Base-by-base conservation (phyloP, 192 early-diverging fungal genomes). In the Phycomyces nitens region DNA sequence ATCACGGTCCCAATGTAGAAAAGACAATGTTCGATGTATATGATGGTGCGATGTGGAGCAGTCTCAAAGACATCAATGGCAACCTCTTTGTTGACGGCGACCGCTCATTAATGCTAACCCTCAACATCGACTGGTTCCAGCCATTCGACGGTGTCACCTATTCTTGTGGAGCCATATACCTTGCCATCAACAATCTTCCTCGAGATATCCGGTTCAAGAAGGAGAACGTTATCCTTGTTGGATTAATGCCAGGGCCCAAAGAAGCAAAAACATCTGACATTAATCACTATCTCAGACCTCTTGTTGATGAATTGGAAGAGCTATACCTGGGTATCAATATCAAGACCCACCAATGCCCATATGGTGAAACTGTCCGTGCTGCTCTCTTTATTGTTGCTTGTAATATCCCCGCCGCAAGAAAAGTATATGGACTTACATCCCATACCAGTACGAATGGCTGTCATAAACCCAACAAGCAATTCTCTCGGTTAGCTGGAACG, bases 151-250 rank as follows among this genome's bases (percentile, higher is more conserved):
- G 18, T 49, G 18, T 14, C 11, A 14, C 12, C 16, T 49, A 49
- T 10, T 49, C 44, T 10, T 14, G 12, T 49, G 44, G 44, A 6
- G 44, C 44, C 18, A 49, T 49, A 16, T 54, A 54, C 7, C 23
- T 54, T 11, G 23, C 53, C 4, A 27, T 26, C 22, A 16, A 54
- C 4, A 54, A 54, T 23, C 22, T 54, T 14, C 53, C 53, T 24
- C 15, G 53, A 1, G 12, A 21, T 22, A 12, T 5, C 1, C 53
- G 53, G 11, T 22, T 22, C 53, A 22, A 22, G 22, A 16, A 23
- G 15, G 53, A 54, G 23, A 54, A 54, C 22, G 53, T 54, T 2
- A 54, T 54, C 12, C 53, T 54, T 54, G 15, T 16, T 54, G 15
- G 53, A 5, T 21, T 54, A 26, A 54, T 54, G 15, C 53, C 53